Conservation (phyloP, 331 rosid species). For the Pyrus hybrid region DNA sequence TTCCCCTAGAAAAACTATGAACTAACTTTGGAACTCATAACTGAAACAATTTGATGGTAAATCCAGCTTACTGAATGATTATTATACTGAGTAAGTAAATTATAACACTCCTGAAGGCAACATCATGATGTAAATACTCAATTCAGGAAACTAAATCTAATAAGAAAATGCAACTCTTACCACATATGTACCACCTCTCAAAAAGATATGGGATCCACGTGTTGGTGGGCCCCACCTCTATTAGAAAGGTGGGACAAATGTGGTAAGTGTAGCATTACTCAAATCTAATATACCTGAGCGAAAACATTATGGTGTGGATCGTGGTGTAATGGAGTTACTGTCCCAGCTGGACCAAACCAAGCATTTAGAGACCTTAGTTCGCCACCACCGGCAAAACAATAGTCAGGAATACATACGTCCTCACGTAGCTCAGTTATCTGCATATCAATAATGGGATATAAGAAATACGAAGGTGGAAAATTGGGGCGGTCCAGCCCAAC, state of each 20-base stretch:
- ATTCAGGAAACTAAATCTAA: not conserved
- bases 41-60: not conserved
- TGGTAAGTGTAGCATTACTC: no score
- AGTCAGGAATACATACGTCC: constrained; percentile 89
- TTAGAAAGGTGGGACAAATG: no score
- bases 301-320: constrained; percentile 93
- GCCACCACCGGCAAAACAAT: constrained; percentile 83
- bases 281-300: constrained; percentile 57
- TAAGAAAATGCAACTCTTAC: not conserved
- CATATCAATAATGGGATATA: constrained; percentile 10
- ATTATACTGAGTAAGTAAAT: not conserved
- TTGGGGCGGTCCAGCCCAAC: not conserved
- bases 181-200: no score
- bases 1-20: not conserved
- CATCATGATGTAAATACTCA: not conserved
- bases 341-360: constrained; percentile 97
- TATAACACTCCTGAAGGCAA: not conserved
- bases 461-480: not conserved
- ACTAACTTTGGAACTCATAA: not conserved
- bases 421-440: constrained; percentile 78
- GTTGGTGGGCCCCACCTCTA: no score
- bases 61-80: not conserved
- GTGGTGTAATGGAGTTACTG: constrained; percentile 88
- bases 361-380: constrained; percentile 86
- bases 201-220: no score